Evolutionary conservation across 2,329 filamentous ascomycete genomes (phyloP).

Genomic region (Cercospora beticola): DNA sequence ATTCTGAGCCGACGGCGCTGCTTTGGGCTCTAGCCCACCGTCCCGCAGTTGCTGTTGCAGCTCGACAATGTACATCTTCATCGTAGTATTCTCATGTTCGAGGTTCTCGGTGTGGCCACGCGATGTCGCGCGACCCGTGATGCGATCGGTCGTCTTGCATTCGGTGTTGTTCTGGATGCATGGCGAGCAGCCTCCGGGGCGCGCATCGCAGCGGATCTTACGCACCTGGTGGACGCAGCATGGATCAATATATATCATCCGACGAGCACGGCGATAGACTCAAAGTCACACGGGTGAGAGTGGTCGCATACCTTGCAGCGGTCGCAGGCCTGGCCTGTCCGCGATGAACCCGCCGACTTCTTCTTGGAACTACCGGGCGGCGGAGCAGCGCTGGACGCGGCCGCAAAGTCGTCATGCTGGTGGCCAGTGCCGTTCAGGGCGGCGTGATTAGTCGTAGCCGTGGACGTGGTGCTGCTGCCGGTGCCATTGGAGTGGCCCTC

Average conservation of each 20-base stretch:
- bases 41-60: conserved; percentile 66
- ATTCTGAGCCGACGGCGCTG: conserved; percentile 15
- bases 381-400: background rate
- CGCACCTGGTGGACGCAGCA: conserved; percentile 57
- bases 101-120: conserved; percentile 76
- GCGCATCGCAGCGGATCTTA: conserved; percentile 83
- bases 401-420: background rate
- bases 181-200: conserved; percentile 77
- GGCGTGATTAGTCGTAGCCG: background rate
- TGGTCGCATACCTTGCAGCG: conserved; percentile 68
- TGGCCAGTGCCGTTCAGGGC: background rate
- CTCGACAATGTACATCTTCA: conserved; percentile 66
- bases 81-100: conserved; percentile 68
- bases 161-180: conserved; percentile 73
- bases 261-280: background rate
- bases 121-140: conserved; percentile 75
- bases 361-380: conserved; percentile 19
- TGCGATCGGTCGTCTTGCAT: conserved; percentile 83
- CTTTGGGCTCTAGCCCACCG: conserved; percentile 56
- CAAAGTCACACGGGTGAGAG: background rate
- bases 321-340: conserved; percentile 84
- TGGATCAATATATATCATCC: background rate
- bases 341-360: conserved; percentile 56
- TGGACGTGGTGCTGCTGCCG: background rate
- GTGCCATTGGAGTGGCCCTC: conserved; percentile 6